Base-by-base conservation (phyloP, 2,329 filamentous ascomycete species). In the Fusarium beomiforme region DNA sequence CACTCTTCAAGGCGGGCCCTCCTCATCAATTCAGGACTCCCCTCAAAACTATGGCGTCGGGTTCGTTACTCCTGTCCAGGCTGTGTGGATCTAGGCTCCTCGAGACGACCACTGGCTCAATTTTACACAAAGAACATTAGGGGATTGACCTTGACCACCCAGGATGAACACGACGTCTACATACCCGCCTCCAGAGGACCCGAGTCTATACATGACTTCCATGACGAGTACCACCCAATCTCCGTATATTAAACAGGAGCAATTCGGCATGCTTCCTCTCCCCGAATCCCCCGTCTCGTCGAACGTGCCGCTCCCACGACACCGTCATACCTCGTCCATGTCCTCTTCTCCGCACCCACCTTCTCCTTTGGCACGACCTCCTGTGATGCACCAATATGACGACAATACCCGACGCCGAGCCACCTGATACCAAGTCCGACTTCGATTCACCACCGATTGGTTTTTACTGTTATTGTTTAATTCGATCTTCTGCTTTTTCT, bases 21-120 rank as follows among this genome's bases (percentile, higher is more conserved):
- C 84, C 66, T 81, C 84, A 72, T 81, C 83, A 77, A 79, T 85
- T 78, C 84, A 81, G 80, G 85, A 81, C 75, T 78, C 79, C 58
- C 75, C 79, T 75, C 79, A 84, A 79, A 80, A 76, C 78, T 82
- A 80, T 75, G 81, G 81, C 83, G 77, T 81, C 76, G 87, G 87
- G 87, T 89, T 89, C 85, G 87, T 89, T 83, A 84, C 86, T 88
- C 87, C 87, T 85, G 84, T 86, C 82, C 86, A 88, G 83, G 82
- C 87, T 80, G 83, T 89, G 83, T 89, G 87, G 87, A 88, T 86
- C 82, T 89, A 87, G 82, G 81, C 79, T 77, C 72, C 77, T 77
- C 71, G 75, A 81, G 75, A 77, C 72, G 75, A 77, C 79, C 81
- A 80, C 76, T 78, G 82, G 80, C 80, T 75, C 78, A 78, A 78